phyloP scores from a whole-genome alignment of 306 rosid genomes.

The Mimosa pudica region DNA sequence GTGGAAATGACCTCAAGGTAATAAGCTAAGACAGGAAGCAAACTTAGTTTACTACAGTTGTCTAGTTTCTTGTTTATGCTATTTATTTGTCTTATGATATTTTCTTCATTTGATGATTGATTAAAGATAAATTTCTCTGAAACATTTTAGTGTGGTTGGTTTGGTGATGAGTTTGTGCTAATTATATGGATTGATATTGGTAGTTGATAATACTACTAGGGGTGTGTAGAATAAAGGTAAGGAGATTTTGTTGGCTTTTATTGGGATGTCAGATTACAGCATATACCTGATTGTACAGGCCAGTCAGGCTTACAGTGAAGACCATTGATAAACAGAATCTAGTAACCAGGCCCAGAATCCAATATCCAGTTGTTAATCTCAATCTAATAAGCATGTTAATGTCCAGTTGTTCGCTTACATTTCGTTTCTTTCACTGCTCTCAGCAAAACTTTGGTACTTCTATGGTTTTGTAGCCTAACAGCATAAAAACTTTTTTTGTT shows the following conservation, averaged over 20 bases:
- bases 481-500: no score
- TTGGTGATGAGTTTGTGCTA: background rate
- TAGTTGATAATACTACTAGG: background rate
- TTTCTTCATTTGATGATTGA: background rate
- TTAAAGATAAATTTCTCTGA: background rate
- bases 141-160: background rate
- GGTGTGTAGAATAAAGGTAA: background rate
- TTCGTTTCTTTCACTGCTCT: background rate
- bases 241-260: background rate
- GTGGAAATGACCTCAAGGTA: background rate
- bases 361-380: background rate
- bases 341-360: background rate
- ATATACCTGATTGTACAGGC: background rate
- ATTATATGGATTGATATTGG: background rate
- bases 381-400: background rate
- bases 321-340: background rate
- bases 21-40: background rate
- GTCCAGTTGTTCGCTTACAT: background rate
- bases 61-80: background rate
- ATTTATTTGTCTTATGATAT: background rate
- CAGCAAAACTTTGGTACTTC: background rate
- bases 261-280: background rate
- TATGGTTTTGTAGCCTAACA: no score
- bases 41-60: constrained; percentile 1
- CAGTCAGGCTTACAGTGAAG: background rate